Evolutionary conservation across 2,329 filamentous ascomycete genomes (phyloP).

Genomic region (Beauveria scarabaeidicola): DNA sequence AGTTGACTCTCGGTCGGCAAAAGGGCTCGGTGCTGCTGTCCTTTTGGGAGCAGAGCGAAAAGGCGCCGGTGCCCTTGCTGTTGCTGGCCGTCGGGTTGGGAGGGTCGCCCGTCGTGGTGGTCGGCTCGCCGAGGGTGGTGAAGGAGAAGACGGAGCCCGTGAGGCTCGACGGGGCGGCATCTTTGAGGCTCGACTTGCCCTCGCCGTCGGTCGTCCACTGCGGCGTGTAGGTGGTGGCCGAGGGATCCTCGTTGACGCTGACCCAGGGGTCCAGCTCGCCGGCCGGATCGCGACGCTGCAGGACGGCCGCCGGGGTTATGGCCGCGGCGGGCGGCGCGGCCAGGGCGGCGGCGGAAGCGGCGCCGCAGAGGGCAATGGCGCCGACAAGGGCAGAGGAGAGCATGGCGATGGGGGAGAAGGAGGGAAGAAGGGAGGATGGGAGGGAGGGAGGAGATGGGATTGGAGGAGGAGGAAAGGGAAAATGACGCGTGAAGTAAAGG

Average conservation of each 20-base stretch:
- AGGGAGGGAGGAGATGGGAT: background rate
- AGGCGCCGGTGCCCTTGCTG: conserved; percentile 37
- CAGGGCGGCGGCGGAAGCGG: background rate
- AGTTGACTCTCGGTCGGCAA: conserved; percentile 38
- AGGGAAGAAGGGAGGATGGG: background rate
- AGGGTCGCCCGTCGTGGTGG: conserved; percentile 34
- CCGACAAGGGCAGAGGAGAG: background rate
- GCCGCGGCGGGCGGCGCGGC: background rate
- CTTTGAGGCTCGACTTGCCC: conserved; percentile 32
- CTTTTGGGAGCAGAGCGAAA: conserved; percentile 40
- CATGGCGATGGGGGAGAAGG: conserved; percentile 9
- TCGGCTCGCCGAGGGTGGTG: conserved; percentile 27
- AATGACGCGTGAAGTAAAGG: background rate
- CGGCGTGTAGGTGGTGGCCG: conserved; percentile 42
- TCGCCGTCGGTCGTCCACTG: conserved; percentile 33
- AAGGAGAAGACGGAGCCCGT: conserved; percentile 35
- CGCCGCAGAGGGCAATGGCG: conserved; percentile 1
- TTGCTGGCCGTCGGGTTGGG: conserved; percentile 37
- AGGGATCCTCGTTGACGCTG: conserved; percentile 38
- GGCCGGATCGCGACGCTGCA: conserved; percentile 18
- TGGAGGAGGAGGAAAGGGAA: background rate
- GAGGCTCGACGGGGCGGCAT: conserved; percentile 37
- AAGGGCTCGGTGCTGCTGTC: conserved; percentile 41
- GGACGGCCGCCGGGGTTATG: conserved; percentile 10
- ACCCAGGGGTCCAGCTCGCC: conserved; percentile 42